Base-by-base conservation (phyloP, 192 early-diverging fungal genomes). In the Backusella westeae region DNA sequence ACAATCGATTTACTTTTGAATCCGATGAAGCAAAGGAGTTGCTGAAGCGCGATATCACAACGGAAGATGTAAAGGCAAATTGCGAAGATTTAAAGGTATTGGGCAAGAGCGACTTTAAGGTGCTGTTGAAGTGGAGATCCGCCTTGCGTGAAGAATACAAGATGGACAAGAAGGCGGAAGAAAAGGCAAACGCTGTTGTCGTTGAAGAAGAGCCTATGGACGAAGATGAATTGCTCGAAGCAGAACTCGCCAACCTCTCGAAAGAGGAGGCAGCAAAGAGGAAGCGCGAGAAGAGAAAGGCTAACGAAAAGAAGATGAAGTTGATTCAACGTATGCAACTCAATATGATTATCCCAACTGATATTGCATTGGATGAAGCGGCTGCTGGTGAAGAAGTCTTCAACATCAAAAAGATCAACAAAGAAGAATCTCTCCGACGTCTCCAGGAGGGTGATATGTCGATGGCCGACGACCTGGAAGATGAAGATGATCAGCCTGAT, bases 21-120 rank as follows among this genome's bases (percentile, higher is more conserved):
- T 85, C 91, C 4, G 93, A 93, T 36, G 93, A 96, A 69, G 84
- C 91, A 29, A 83, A 81, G 34, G 79, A 85, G 49, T 71, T 92
- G 71, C 44, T 82, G 17, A 75, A 89, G 70, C 84, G 91, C 66
- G 81, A 89, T 14, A 86, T 90, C 56, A 96, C 96, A 4, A 94
- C 91, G 4, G 89, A 93, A 67, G 94, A 96, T 72, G 92, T 99
- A 71, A 87, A 91, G 78, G 82, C 87, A 3, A 90, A 90, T 41
- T 96, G 93, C 80, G 85, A 88, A 72, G 98, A 99, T 87, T 89
- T 99, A 80, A 92, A 93, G 73, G 93, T 98, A 12, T 85, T 99
- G 21, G 96, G 97, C 34, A 97, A 95, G 77, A 93, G 91, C 81
- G 98, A 99, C 77, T 99, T 98, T 79, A 95, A 95, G 83, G 81